phyloP scores from a whole-genome alignment of 345 rosid genomes.

The Arabis alpina region DNA sequence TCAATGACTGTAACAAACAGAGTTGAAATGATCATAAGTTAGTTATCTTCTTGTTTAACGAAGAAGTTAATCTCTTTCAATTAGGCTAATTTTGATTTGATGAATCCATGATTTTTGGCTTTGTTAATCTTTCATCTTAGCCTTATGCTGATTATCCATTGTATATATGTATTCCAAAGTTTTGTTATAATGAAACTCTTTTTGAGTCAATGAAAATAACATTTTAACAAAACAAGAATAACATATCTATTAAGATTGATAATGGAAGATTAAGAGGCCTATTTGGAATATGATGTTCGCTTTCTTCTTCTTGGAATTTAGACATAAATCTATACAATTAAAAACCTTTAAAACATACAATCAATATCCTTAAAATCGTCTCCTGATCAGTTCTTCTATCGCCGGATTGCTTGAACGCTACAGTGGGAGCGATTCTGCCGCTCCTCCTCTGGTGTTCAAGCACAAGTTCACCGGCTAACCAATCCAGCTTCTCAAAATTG shows the following conservation, averaged over 20 bases:
- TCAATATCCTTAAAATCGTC: slow-evolving; percentile 39
- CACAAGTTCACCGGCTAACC: slow-evolving; percentile 86
- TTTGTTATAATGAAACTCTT: slow-evolving; percentile 9
- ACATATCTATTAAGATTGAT: slow-evolving; percentile 4
- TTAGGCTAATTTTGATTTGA: slow-evolving; percentile 8
- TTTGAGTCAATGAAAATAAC: not conserved
- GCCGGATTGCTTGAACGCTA: slow-evolving; percentile 80
- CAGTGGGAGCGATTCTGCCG: slow-evolving; percentile 93
- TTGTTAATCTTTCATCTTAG: no score
- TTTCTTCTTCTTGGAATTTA: slow-evolving; percentile 18
- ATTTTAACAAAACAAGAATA: slow-evolving; percentile 4
- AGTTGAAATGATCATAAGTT: not conserved
- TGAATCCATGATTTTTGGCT: no score
- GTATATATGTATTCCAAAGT: not conserved
- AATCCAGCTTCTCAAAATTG: slow-evolving; percentile 81
- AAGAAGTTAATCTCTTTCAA: not conserved
- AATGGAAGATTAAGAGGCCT: slow-evolving; percentile 10
- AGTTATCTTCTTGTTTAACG: not conserved
- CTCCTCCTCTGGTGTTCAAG: slow-evolving; percentile 94
- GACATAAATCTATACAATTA: slow-evolving; percentile 31
- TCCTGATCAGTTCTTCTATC: slow-evolving; percentile 37
- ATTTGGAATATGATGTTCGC: slow-evolving; percentile 13
- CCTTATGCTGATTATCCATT: not conserved
- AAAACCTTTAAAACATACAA: slow-evolving; percentile 32
- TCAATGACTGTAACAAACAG: slow-evolving; percentile 15